Evolutionary conservation across 257 asterid species (phyloP).

Genomic region (Jacaranda copaia): DNA sequence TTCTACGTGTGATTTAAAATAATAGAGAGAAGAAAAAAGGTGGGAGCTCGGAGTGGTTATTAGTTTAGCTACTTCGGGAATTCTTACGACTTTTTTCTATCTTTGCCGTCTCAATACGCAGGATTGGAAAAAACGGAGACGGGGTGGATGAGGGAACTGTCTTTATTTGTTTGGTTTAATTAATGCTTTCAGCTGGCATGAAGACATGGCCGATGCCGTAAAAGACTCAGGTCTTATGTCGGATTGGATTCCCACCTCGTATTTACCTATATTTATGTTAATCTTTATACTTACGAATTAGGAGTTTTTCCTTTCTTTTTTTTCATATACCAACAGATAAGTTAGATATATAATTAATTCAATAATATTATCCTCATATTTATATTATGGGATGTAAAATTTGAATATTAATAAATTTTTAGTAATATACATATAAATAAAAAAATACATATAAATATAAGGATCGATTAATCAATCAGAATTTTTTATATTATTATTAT

Average conservation of each 20-base stretch:
- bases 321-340: no score
- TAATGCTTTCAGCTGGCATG: constrained; percentile 36
- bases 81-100: not conserved
- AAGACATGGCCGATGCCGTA: constrained; percentile 10
- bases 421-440: no score
- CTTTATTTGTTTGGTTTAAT: constrained; percentile 25
- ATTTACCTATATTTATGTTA: constrained; percentile 13
- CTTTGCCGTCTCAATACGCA: constrained; percentile 28
- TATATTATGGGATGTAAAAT: no score
- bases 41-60: constrained; percentile 42
- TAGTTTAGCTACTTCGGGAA: constrained; percentile 50
- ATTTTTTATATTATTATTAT: no score
- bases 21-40: constrained; percentile 32
- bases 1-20: not conserved
- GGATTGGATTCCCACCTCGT: constrained; percentile 14
- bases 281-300: not conserved
- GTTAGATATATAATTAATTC: no score
- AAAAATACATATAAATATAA: no score
- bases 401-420: no score
- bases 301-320: no score
- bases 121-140: constrained; percentile 14
- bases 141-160: not conserved
- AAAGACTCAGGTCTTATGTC: not conserved
- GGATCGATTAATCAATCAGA: no score
- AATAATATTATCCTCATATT: no score